These are phyloP conservation scores for Sonneratia caseolaris DNA, from an alignment of 345 rosid genomes.

Conservation along the genomic window DNA sequence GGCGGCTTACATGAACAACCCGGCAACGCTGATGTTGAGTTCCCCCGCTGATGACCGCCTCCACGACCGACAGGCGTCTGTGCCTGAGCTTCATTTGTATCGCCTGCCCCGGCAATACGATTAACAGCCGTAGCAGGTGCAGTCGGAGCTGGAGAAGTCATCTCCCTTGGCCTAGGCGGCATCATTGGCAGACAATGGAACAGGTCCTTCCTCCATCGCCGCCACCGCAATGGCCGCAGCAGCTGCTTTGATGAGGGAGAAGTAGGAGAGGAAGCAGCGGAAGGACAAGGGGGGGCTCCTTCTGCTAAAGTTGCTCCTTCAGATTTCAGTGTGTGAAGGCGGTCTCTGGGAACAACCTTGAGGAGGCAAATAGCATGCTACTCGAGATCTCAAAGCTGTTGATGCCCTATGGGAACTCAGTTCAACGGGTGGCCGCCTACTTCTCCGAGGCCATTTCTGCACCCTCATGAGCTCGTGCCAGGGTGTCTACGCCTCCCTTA, in stretches of 20 bases:
- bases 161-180: constrained; percentile 38
- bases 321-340: constrained; percentile 99
- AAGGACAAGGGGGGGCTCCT: constrained; percentile 88
- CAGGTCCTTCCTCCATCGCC: constrained; percentile 13
- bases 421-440: constrained; percentile 95
- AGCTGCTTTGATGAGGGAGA: constrained; percentile 36
- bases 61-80: not conserved
- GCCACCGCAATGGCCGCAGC: constrained; percentile 19
- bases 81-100: not conserved
- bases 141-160: constrained; percentile 31
- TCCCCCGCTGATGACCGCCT: not conserved
- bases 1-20: not conserved
- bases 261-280: constrained; percentile 67
- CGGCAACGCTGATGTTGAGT: not conserved
- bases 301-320: constrained; percentile 80
- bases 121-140: constrained; percentile 8
- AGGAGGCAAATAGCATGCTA: constrained; percentile 84
- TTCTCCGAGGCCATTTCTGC: constrained; percentile 99
- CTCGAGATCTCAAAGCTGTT: constrained; percentile 83
- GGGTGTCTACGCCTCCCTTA: constrained; percentile 67
- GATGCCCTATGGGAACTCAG: constrained; percentile 88
- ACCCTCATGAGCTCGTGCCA: constrained; percentile 65
- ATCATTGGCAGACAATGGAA: constrained; percentile 10
- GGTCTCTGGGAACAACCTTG: constrained; percentile 72
- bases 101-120: not conserved